Conservation (phyloP, 352 stramenopile genomes). For the Pythium pyrilobum region DNA sequence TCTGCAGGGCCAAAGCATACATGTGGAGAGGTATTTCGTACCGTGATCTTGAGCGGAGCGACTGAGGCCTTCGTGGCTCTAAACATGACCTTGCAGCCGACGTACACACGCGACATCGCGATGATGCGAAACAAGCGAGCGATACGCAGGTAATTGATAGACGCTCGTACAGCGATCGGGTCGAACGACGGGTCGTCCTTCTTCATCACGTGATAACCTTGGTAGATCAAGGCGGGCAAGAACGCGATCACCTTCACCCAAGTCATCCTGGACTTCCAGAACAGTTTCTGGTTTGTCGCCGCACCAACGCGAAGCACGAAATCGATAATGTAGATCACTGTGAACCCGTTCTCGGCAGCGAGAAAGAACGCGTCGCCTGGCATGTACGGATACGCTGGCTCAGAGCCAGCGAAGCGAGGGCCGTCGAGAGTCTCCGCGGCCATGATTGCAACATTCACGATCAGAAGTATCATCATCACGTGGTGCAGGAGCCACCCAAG, state of each 20-base stretch:
- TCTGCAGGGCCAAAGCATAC: neutral
- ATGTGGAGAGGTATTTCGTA: conserved; percentile 8
- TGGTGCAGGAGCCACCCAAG: conserved; percentile 37
- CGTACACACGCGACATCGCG: conserved; percentile 25
- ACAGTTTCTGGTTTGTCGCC: conserved; percentile 19
- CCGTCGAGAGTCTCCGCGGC: conserved; percentile 45
- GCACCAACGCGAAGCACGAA: conserved; percentile 28
- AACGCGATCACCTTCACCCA: conserved; percentile 31
- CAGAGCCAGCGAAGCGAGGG: conserved; percentile 31
- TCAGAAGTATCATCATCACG: conserved; percentile 24
- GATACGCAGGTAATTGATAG: conserved; percentile 27
- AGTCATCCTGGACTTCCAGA: conserved; percentile 28
- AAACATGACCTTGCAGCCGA: conserved; percentile 44
- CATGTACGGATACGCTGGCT: conserved; percentile 43
- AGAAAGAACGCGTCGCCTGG: conserved; percentile 25
- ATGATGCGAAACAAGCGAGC: conserved; percentile 33
- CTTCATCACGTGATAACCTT: conserved; percentile 4
- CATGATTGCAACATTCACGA: conserved; percentile 39
- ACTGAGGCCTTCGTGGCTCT: conserved; percentile 28
- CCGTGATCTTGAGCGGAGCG: conserved; percentile 40
- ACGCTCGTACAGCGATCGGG: conserved; percentile 4
- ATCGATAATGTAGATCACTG: conserved; percentile 38
- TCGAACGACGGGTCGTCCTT: conserved; percentile 19
- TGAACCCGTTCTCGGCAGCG: conserved; percentile 26
- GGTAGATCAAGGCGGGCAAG: conserved; percentile 23